A percentile compares a stretch with the other conserved stretches of the same genome.
These are phyloP conservation scores for Gigaspora rosea DNA, from an alignment of 192 early-diverging fungal species.

Conservation along the genomic window DNA sequence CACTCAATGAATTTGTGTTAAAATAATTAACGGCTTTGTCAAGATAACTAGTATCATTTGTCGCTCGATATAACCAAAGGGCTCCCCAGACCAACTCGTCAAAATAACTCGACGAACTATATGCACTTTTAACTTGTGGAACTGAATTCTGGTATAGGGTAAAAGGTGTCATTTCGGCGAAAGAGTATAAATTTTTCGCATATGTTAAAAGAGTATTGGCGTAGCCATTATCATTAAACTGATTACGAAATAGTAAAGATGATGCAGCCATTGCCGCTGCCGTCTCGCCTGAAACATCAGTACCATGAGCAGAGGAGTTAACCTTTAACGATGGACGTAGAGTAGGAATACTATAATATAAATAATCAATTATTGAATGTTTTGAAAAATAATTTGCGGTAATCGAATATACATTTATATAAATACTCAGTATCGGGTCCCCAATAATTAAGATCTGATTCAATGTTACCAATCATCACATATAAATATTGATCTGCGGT, in stretches of 20 bases:
- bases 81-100: slow-evolving; percentile 59
- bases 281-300: slow-evolving; percentile 55
- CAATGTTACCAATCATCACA: slow-evolving; percentile 42
- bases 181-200: slow-evolving; percentile 45
- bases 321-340: slow-evolving; percentile 53
- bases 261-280: slow-evolving; percentile 59
- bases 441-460: slow-evolving; percentile 58
- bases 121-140: neutral
- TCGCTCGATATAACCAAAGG: slow-evolving; percentile 59
- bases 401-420: neutral
- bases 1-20: slow-evolving; percentile 34
- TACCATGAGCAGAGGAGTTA: slow-evolving; percentile 47
- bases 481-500: slow-evolving; percentile 46
- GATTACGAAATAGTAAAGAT: slow-evolving; percentile 53
- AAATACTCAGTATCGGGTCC: slow-evolving; percentile 45
- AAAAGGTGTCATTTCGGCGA: slow-evolving; percentile 43
- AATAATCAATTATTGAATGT: neutral
- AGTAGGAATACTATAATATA: slow-evolving; percentile 41
- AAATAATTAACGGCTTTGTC: slow-evolving; percentile 51
- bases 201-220: slow-evolving; percentile 43
- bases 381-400: neutral
- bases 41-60: slow-evolving; percentile 46
- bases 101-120: slow-evolving; percentile 23
- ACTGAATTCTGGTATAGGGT: neutral
- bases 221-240: slow-evolving; percentile 49